Percentiles rank a stretch among this genome's conserved stretches.
These are phyloP conservation scores for Fusarium hainanense DNA, from an alignment of 2,329 filamentous ascomycete species.

Conservation along the genomic window DNA sequence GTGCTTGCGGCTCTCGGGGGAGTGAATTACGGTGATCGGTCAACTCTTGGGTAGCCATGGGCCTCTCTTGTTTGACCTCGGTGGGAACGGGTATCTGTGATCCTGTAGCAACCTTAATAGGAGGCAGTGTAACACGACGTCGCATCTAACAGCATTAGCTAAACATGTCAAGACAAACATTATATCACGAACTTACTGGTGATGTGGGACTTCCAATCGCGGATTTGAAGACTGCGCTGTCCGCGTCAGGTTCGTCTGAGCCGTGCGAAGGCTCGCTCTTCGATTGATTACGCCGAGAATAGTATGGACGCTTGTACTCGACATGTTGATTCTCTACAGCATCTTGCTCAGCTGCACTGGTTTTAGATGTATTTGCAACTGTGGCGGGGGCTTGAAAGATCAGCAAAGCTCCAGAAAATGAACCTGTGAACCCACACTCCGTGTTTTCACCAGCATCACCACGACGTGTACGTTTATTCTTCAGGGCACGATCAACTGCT, in stretches of 20 bases:
- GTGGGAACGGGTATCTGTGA: conserved; percentile 46
- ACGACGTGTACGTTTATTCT: conserved; percentile 14
- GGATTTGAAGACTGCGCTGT: neutral
- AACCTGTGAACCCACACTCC: conserved; percentile 30
- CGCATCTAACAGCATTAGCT: conserved; percentile 28
- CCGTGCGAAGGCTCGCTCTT: conserved; percentile 58
- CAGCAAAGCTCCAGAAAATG: conserved; percentile 8
- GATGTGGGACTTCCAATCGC: conserved; percentile 18
- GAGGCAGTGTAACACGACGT: conserved; percentile 47
- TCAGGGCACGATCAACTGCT: conserved; percentile 37
- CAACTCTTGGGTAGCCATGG: neutral
- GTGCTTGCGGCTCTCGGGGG: neutral
- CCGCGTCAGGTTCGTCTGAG: conserved; percentile 32
- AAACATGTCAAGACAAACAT: neutral
- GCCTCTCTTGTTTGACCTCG: conserved; percentile 21
- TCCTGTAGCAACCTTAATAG: conserved; percentile 17
- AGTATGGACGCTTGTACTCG: conserved; percentile 51
- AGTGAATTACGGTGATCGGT: neutral
- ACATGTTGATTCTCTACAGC: conserved; percentile 29
- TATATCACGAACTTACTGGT: conserved; percentile 10
- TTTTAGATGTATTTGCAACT: conserved; percentile 37
- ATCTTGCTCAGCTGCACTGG: conserved; percentile 23
- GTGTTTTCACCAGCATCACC: neutral
- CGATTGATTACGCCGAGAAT: conserved; percentile 60
- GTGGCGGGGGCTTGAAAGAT: conserved; percentile 33